Evolutionary conservation across 2,329 filamentous ascomycete genomes (phyloP), one percentile per base, ranked within the genome.

Genomic region (Ophiostoma sp.): DNA sequence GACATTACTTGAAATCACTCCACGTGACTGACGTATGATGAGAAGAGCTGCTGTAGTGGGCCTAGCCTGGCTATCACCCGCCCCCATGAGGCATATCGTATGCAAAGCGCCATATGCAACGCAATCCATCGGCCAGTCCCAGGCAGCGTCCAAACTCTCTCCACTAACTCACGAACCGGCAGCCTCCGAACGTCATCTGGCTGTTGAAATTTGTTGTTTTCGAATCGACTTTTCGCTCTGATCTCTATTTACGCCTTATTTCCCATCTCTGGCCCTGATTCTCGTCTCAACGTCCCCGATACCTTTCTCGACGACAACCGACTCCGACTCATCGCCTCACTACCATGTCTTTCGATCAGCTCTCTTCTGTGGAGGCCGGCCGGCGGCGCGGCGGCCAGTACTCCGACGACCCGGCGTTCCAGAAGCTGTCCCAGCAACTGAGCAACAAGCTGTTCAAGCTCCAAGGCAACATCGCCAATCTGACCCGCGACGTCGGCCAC

Each of bases 391-490:
- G 68, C 58, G 83, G 88, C 63, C 81, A 87, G 75, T 99, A 97
- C 80, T 84, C 86, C 76, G 95, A 99, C 80, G 92, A 98, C 77
- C 95, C 95, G 66, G 93, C 93, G 72, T 99, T 98, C 83, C 86
- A 92, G 76, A 84, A 86, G 69, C 86, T 96, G 74, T 92, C 93
- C 71, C 88, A 91, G 75, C 85, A 89, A 69, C 86, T 98, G 70
- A 96, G 91, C 79, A 90, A 92, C 78, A 90, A 94, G 78, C 85
- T 99, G 66, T 97, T 97, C 81, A 88, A 89, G 71, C 85, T 99
- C 71, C 93, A 93, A 67, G 90, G 90, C 72, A 95, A 93, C 78
- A 94, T 97, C 74, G 88, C 91, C 68, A 89, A 92, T 69, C 85
- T 99, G 36, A 89, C 89, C 72, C 90, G 89, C 74, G 92, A 98